Base-by-base conservation (phyloP, 768 basidiomycete genomes). In the Paxillus involutus region DNA sequence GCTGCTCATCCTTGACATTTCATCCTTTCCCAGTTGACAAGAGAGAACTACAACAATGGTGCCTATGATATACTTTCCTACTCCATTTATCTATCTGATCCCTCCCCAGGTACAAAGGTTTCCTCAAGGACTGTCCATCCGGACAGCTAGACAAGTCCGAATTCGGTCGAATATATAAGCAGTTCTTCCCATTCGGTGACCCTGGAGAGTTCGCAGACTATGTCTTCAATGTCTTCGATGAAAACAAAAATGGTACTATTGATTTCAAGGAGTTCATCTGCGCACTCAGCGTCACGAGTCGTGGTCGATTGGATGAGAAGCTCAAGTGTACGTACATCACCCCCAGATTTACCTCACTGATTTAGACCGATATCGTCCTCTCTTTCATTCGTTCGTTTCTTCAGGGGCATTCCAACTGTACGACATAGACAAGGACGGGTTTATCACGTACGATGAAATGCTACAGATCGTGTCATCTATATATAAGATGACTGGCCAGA, bases 191-290 rank as follows among this genome's bases (percentile, higher is more conserved):
- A 24, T 99, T 99, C 66, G 97, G 97, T 58, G 96, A 99, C 72
- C 96, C 97, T 8, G 85, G 78, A 55, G 90, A 96, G 70, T 99
- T 99, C 67, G 94, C 97, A 37, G 91, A 98, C 73, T 95, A 96
- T 64, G 96, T 99, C 65, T 99, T 99, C 81, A 94, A 97, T 66
- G 95, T 98, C 54, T 95, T 94, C 69, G 93, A 96, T 69, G 86
- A 88, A 66, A 92, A 96, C 78, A 87, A 89, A 80, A 95, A 91
- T 73, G 93, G 92, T 52, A 93, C 90, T 26, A 99, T 99, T 75
- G 97, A 99, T 77, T 99, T 99, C 74, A 96, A 95, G 65, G 96
- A 98, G 76, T 99, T 99, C 76, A 98, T 99, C 67, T 94, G 94
- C 65, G 97, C 97, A 0, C 84, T 99, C 60, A 94, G 91, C 72